Base-by-base conservation (phyloP, 108 stramenopile species). In the Aureococcus anophagefferens region DNA sequence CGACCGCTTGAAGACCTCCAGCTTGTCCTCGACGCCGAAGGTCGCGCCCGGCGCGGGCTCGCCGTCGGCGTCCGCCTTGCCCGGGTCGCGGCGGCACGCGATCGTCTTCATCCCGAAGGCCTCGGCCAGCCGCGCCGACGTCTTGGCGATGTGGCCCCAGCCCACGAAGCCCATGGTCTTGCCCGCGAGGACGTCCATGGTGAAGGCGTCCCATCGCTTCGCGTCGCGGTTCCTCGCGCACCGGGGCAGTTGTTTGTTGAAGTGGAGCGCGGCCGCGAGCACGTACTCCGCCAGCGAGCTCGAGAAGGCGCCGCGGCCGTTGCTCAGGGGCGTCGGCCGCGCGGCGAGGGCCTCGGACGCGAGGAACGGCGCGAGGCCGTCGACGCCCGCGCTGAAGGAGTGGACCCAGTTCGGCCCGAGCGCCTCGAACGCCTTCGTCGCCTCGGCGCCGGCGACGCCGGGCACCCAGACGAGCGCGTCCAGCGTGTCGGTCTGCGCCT, bases 161-260 rank as follows among this genome's bases (percentile, higher is more conserved):
- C 77, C 77, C 0, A 78, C 67, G 29, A 78, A 72, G n/a, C 77
- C 77, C 69, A 78, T 65, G 33, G 67, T 68, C 13, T 68, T 40
- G 21, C 66, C 71, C 34, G 67, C 65, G 29, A 78, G 28, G 28
- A 67, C 68, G 28, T n/a, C 30, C 72, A 78, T 72, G 35, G 25
- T 14, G 68, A 78, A 78, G 35, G 32, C 64, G 30, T 78, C 72
- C 69, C 69, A 78, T 15, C 25, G 15, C 28, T 46, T 34, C 25
- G n/a, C 45, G 0, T 33, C 11, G 21, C 45, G 33, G n/a, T 78
- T 59, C 33, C 68, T 13, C 69, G 28, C 14, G 5, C 65, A 66
- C 28, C 72, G 73, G 17, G 73, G 69, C 0, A 78, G n/a, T 5
- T 69, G 62, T 66, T 78, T 78, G 15, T 46, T 62, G 59, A 74